Percentiles rank a stretch among this genome's conserved stretches.
phyloP scores from a whole-genome alignment of 192 early-diverging fungal genomes.

The Podila verticillata region DNA sequence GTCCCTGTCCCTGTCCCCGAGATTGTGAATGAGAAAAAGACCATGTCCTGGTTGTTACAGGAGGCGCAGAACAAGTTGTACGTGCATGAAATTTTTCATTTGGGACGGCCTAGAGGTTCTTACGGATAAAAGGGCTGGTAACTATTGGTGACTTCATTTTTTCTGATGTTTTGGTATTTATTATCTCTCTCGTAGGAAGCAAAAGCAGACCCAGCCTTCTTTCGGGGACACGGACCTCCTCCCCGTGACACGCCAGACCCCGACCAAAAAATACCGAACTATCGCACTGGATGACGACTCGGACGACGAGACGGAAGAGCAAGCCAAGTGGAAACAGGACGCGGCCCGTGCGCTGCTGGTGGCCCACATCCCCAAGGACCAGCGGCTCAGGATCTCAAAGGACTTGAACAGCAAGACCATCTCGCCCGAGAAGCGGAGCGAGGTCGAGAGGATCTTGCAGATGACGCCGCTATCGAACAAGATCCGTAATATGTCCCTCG shows the following conservation, averaged over 20 bases:
- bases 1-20: neutral
- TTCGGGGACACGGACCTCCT: neutral
- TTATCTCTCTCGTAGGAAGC: neutral
- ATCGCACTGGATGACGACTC: conserved; percentile 4
- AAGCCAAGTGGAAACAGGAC: conserved; percentile 15
- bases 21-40: neutral
- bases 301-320: conserved; percentile 1
- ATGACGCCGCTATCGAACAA: conserved; percentile 31
- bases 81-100: neutral
- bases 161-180: neutral
- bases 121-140: too few species aligned
- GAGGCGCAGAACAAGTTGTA: conserved; percentile 5
- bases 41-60: neutral
- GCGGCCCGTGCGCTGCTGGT: conserved; percentile 9
- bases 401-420: neutral
- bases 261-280: neutral
- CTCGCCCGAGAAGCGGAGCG: neutral
- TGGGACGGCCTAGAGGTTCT: too few species aligned
- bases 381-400: conserved; percentile 3
- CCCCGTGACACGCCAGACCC: neutral
- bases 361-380: neutral
- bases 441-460: conserved; percentile 10
- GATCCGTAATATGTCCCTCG: conserved; percentile 22
- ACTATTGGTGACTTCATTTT: too few species aligned
- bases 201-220: neutral